Percentiles rank a stretch among this genome's conserved stretches.
phyloP scores from a whole-genome alignment of 2,329 filamentous ascomycete genomes.

The Nemania bipapillata region DNA sequence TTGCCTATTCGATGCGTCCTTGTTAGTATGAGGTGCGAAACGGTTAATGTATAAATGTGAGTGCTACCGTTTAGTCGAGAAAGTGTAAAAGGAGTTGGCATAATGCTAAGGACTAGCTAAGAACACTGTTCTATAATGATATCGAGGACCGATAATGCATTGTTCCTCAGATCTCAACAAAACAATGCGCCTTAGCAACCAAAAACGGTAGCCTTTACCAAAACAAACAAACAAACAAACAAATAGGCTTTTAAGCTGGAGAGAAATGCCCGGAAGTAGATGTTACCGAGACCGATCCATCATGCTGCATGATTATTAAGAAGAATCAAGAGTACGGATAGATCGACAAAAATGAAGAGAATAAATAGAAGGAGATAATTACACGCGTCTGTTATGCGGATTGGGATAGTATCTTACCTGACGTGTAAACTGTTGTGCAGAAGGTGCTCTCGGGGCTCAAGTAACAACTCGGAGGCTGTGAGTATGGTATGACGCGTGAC shows the following conservation, averaged over 20 bases:
- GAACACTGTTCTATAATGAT: neutral
- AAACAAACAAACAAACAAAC: neutral
- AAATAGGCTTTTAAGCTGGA: neutral
- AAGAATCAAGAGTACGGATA: neutral
- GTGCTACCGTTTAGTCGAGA: neutral
- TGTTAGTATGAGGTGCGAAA: constrained; percentile 3
- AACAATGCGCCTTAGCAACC: neutral
- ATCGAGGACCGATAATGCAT: neutral
- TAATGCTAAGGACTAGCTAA: neutral
- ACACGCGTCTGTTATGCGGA: no score
- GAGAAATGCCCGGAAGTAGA: neutral
- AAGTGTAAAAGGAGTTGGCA: neutral
- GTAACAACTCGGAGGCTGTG: no score
- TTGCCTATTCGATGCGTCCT: neutral
- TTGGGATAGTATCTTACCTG: constrained; percentile 30
- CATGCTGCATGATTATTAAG: neutral
- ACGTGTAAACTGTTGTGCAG: neutral
- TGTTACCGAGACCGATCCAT: neutral
- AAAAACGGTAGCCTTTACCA: neutral
- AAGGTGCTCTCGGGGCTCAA: neutral
- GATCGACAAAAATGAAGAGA: no score
- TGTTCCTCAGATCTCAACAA: neutral
- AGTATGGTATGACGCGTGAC: no score
- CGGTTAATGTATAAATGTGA: neutral
- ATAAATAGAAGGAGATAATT: neutral